Base-by-base conservation (phyloP, 169 alveolate genomes). In the Theileria equi region DNA sequence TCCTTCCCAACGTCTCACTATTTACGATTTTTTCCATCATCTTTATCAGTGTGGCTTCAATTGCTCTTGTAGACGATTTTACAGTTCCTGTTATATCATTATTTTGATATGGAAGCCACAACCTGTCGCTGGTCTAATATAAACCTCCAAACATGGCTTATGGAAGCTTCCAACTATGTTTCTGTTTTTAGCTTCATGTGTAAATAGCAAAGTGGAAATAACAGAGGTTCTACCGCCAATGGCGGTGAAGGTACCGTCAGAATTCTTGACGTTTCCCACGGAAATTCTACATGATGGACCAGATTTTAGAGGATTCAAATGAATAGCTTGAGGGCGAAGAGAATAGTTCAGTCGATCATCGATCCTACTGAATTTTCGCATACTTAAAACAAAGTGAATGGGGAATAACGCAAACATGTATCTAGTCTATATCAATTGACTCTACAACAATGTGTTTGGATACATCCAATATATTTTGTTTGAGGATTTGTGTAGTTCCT, bases 401-500 rank as follows among this genome's bases (percentile, higher is more conserved):
- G 13, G 40, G 61, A 50, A 50, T 50, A 38, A 50, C 49, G 16
- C 10, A 50, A 16, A 26, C 19, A 0, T 35, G 0, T 21, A 48
- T 3, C 31, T 50, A 73, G 70, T 73, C 83, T 3, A 73, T 59
- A 5, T 73, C 83, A 7, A 73, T 73, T 59, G 50, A 43, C 43
- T 84, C 89, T 16, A 84, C 66, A 23, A 77, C 60, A 38, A 84
- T 58, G 36, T 67, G 77, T 38, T 84, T 76, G 69, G 72, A 79
- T 41, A 89, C 36, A 53, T 81, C 76, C 64, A 80, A 80, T 13
- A 77, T 80, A 48, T 89, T 76, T 69, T 89, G 92, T 43, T 86
- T 60, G 68, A 89, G 80, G 38, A 74, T 48, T 19, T 88, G 84
- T 17, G 94, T 88, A 13, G 92, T 71, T 26, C 94, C 94, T 16